phyloP scores from a whole-genome alignment of 768 basidiomycete species.

The Lentinus tigrinus region DNA sequence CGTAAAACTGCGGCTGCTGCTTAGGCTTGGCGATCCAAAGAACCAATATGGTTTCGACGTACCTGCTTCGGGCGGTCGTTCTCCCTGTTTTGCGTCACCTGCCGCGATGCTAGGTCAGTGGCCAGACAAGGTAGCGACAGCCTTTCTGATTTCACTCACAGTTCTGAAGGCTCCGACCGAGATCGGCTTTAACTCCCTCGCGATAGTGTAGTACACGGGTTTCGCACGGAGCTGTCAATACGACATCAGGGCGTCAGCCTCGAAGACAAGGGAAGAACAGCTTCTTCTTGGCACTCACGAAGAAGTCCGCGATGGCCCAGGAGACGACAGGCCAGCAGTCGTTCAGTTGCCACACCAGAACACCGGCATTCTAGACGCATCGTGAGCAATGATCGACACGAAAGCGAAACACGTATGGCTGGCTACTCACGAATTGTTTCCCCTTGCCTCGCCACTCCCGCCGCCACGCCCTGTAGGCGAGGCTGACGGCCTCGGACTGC shows the following conservation, averaged over 20 bases:
- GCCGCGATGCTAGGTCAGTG: neutral
- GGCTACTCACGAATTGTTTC: constrained; percentile 59
- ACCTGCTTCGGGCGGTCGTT: constrained; percentile 37
- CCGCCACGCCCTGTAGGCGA: constrained; percentile 89
- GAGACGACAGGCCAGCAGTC: constrained; percentile 93
- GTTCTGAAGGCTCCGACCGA: constrained; percentile 40
- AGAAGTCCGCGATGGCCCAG: constrained; percentile 92
- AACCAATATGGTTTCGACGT: neutral
- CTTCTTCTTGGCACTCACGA: constrained; percentile 30
- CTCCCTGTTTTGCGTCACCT: constrained; percentile 19
- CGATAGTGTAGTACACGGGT: constrained; percentile 40
- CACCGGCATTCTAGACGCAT: constrained; percentile 61
- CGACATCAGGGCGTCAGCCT: neutral
- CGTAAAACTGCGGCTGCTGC: constrained; percentile 31
- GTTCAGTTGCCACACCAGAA: constrained; percentile 88
- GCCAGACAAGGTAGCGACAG: neutral
- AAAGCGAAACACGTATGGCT: constrained; percentile 50
- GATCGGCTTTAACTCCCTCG: constrained; percentile 39
- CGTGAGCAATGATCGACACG: constrained; percentile 16
- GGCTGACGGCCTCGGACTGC: constrained; percentile 86
- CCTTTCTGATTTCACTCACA: constrained; percentile 18
- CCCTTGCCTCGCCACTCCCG: constrained; percentile 86
- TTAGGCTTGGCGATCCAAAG: neutral
- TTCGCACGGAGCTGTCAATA: constrained; percentile 48
- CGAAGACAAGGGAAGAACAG: neutral